Evolutionary conservation across 176 grass and related monocot genomes (phyloP).

Genomic region (Tillandsia leiboldiana): DNA sequence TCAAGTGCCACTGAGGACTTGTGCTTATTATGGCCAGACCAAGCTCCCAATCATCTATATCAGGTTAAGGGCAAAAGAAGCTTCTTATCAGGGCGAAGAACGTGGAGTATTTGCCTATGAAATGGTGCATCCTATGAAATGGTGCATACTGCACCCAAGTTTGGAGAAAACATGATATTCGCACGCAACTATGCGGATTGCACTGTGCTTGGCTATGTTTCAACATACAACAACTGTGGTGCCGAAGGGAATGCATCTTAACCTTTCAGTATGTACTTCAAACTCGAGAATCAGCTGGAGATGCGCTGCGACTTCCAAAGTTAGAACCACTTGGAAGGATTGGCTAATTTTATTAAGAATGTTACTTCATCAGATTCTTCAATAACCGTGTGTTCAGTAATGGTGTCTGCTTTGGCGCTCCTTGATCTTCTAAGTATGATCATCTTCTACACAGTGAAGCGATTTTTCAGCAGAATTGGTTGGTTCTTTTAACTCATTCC

Average conservation of each 20-base stretch:
- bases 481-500: neutral
- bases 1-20: conserved; percentile 80
- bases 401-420: neutral
- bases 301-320: conserved; percentile 55
- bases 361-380: neutral
- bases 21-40: conserved; percentile 10
- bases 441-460: neutral
- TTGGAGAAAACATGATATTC: conserved; percentile 34
- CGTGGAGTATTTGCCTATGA: conserved; percentile 41
- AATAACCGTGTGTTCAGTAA: neutral
- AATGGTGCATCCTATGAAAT: conserved; percentile 50
- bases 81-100: conserved; percentile 26
- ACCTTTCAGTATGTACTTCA: conserved; percentile 65
- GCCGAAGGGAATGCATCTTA: conserved; percentile 42
- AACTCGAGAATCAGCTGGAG: conserved; percentile 46
- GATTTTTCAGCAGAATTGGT: neutral
- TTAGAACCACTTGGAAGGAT: conserved; percentile 29
- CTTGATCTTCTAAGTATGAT: neutral
- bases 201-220: conserved; percentile 43
- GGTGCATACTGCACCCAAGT: too few relatives aligned
- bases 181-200: conserved; percentile 55
- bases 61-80: conserved; percentile 15
- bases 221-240: conserved; percentile 43
- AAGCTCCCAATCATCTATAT: conserved; percentile 41
- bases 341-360: conserved; percentile 45